Percentiles rank a stretch among this genome's conserved stretches.
Evolutionary conservation across 2,329 filamentous ascomycete genomes (phyloP).

Genomic region (Fusarium fracticaudum): DNA sequence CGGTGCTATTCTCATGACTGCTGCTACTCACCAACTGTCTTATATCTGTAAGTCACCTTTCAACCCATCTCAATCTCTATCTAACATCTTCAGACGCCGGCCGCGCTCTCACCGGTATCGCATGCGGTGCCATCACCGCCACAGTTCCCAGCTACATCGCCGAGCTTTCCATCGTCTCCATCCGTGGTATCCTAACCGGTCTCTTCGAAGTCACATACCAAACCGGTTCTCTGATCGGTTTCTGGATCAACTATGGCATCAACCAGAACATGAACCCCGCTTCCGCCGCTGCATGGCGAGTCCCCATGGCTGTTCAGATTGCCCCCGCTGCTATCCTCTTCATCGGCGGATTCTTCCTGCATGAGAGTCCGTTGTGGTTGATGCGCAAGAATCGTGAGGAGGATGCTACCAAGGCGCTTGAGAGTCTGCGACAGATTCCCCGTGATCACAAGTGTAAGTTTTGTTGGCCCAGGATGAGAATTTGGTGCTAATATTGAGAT

Average conservation of each 20-base stretch:
- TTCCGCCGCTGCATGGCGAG: conserved; percentile 54
- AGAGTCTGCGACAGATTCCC: conserved; percentile 56
- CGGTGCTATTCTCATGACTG: conserved; percentile 56
- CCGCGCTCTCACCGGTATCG: conserved; percentile 66
- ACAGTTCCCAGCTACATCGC: conserved; percentile 72
- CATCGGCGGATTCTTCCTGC: conserved; percentile 55
- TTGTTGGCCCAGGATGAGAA: rapidly evolving
- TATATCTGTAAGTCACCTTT: conserved; percentile 51
- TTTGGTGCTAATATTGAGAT: background rate
- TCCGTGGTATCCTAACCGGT: conserved; percentile 66
- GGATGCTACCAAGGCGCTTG: conserved; percentile 45
- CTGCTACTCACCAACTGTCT: conserved; percentile 52
- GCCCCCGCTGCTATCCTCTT: conserved; percentile 56
- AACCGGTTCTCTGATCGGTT: conserved; percentile 61
- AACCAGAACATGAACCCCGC: conserved; percentile 50
- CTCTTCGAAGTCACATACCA: conserved; percentile 64
- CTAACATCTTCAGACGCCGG: conserved; percentile 57
- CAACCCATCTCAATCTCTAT: rapidly evolving
- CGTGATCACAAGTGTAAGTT: conserved; percentile 48
- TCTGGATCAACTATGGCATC: conserved; percentile 60
- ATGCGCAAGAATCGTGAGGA: conserved; percentile 48
- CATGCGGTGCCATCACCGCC: conserved; percentile 65
- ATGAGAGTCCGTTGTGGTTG: conserved; percentile 54
- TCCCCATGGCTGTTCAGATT: conserved; percentile 59
- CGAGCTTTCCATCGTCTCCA: conserved; percentile 67